Conservation (phyloP, 2,329 filamentous ascomycete genomes). For the Emergomyces orientalis region DNA sequence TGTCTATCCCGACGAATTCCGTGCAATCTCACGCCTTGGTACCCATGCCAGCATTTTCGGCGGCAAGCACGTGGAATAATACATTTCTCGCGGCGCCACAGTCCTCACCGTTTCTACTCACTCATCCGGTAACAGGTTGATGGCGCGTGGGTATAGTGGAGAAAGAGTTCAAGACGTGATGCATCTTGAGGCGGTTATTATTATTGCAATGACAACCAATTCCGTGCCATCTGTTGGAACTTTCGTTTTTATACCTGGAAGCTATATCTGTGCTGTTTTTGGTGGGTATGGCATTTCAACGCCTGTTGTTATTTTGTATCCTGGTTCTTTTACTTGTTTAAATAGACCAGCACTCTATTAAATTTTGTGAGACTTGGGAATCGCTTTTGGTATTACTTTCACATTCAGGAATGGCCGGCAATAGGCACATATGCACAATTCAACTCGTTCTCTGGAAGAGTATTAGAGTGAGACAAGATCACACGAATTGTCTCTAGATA, state of each 20-base stretch:
- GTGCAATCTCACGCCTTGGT: background rate
- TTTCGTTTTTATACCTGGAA: background rate
- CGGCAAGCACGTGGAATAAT: background rate
- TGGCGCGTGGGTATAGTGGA: too few relatives aligned
- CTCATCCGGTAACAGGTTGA: background rate
- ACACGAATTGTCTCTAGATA: background rate
- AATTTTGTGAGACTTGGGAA: background rate
- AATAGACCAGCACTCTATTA: background rate
- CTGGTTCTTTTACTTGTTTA: background rate
- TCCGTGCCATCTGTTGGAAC: background rate
- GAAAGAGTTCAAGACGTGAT: background rate
- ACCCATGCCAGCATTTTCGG: background rate
- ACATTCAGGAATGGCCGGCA: background rate
- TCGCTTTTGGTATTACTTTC: background rate
- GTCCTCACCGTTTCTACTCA: background rate
- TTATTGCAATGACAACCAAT: background rate
- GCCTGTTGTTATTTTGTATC: background rate
- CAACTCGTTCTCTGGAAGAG: background rate
- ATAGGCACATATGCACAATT: background rate
- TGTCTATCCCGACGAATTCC: background rate
- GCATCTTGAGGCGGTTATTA: conserved; percentile 9
- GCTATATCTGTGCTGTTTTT: background rate
- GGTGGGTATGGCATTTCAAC: background rate
- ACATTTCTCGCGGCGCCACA: background rate
- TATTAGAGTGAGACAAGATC: background rate